These are phyloP conservation scores for Curvularia verruculosa DNA, from an alignment of 2,329 filamentous ascomycete genomes.

Conservation along the genomic window DNA sequence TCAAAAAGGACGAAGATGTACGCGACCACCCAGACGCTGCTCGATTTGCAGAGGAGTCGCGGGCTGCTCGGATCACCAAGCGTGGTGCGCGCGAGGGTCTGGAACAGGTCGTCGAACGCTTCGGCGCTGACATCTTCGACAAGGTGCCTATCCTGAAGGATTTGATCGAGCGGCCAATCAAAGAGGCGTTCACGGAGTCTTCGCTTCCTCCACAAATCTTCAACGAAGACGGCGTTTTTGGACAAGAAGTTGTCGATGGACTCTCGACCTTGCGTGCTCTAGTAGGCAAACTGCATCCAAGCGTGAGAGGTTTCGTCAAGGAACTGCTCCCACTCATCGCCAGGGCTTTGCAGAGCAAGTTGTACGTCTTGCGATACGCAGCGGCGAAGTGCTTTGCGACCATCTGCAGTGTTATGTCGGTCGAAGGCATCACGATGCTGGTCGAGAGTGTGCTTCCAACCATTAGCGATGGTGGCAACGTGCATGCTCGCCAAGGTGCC, in stretches of 20 bases:
- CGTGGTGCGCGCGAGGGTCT: conserved; percentile 93
- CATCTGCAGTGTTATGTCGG: conserved; percentile 93
- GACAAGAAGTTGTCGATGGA: conserved; percentile 92
- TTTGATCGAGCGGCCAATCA: conserved; percentile 82
- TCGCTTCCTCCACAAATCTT: conserved; percentile 72
- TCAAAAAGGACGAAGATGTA: conserved; percentile 96
- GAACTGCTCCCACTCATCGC: conserved; percentile 83
- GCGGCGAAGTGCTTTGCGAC: conserved; percentile 97
- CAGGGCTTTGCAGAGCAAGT: conserved; percentile 82
- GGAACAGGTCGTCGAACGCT: conserved; percentile 81
- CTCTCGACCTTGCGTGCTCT: conserved; percentile 91
- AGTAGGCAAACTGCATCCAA: conserved; percentile 82
- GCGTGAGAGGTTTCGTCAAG: conserved; percentile 80
- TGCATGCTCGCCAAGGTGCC: conserved; percentile 88
- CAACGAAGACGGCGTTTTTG: conserved; percentile 75
- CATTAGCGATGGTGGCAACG: conserved; percentile 87
- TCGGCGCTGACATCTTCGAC: conserved; percentile 77
- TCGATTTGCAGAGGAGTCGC: conserved; percentile 88
- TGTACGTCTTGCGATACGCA: conserved; percentile 94
- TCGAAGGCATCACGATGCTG: conserved; percentile 93
- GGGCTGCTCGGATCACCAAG: conserved; percentile 85
- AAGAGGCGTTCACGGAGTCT: conserved; percentile 72
- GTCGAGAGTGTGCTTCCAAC: conserved; percentile 92
- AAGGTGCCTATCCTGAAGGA: conserved; percentile 80
- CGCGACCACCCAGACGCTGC: conserved; percentile 90